phyloP scores from a whole-genome alignment of 1,139 yeast species.

The Saccharomyces hybrid region DNA sequence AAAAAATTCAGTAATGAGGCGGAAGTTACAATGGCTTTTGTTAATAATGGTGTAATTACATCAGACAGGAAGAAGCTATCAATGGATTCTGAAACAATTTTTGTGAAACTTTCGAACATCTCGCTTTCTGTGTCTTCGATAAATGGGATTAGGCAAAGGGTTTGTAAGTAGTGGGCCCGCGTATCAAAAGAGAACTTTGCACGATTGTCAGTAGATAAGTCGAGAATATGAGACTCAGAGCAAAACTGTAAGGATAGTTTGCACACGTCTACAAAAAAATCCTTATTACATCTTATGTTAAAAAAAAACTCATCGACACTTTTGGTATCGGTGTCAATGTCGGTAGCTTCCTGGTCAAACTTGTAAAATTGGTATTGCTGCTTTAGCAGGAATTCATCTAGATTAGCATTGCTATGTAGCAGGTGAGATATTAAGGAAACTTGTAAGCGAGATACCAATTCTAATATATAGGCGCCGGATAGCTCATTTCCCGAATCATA shows the following conservation, averaged over 20 bases:
- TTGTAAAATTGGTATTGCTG: conserved; percentile 16
- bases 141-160: conserved; percentile 21
- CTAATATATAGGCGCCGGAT: conserved; percentile 21
- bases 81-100: conserved; percentile 15
- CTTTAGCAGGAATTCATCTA: conserved; percentile 16
- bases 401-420: conserved; percentile 6
- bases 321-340: conserved; percentile 1
- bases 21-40: conserved; percentile 33
- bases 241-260: conserved; percentile 15
- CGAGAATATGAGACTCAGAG: conserved; percentile 11
- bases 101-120: conserved; percentile 12
- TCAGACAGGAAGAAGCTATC: conserved; percentile 20
- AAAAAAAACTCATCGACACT: conserved; percentile 4
- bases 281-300: conserved; percentile 5
- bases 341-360: conserved; percentile 1
- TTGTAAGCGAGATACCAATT: conserved; percentile 23
- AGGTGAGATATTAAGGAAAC: conserved; percentile 13
- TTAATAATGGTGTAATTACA: conserved; percentile 30
- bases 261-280: conserved; percentile 13
- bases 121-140: conserved; percentile 8
- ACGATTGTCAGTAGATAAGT: conserved; percentile 25
- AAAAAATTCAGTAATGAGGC: conserved; percentile 29
- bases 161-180: conserved; percentile 17
- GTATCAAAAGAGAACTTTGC: conserved; percentile 21
- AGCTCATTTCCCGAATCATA: conserved; percentile 26